Base-by-base conservation (phyloP, 1,284 basidiomycete species). In the Pyrrhoderma noxium region DNA sequence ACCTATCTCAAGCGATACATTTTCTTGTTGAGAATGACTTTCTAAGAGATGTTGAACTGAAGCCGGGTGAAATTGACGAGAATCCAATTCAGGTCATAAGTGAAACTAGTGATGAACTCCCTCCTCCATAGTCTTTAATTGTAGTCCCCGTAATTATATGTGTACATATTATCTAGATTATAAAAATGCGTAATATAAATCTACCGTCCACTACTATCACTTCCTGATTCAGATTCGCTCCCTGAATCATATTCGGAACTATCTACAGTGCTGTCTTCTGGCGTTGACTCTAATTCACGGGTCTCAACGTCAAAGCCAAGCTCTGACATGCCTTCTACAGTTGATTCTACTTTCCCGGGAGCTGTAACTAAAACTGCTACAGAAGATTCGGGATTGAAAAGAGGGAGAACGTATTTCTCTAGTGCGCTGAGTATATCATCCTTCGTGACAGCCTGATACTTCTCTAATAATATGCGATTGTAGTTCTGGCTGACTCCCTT, bases 1-100 rank as follows among this genome's bases (percentile, higher is more conserved):
- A 96, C 65, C 73, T 98, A 1, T 91, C 93, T 0, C 95, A 98
- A 67, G 90, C 89, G 2, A 89, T 98, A 60, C 83, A 82, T 31
- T 99, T 98, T 67, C 67, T 98, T 13, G 91, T 92, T 2, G 87
- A 91, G 56, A 99, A 99, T 60, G 82, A 93, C 61, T 94, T 95
- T 70, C 70, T 99, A 13, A 70, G 77, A 43, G 77, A 79, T 44
- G 92, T 97, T 1, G 95, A 98, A 67, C 67, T 87, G 18, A 76
- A 76, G 42, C 82, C 85, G 11, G 95, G 94, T 0, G 79, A 93
- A 61, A 85, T 87, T 1, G 72, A 78, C 21, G 78, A 85, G 53
- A 75, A 79, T 59, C 71, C 73, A 62, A 87, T 89, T 22, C 70
- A 85, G 60, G 79, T 88, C 21, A 61, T 84, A 49, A 65, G 60